Conservation (phyloP, 176 grass and related monocot species). For the Chloris gayana region DNA sequence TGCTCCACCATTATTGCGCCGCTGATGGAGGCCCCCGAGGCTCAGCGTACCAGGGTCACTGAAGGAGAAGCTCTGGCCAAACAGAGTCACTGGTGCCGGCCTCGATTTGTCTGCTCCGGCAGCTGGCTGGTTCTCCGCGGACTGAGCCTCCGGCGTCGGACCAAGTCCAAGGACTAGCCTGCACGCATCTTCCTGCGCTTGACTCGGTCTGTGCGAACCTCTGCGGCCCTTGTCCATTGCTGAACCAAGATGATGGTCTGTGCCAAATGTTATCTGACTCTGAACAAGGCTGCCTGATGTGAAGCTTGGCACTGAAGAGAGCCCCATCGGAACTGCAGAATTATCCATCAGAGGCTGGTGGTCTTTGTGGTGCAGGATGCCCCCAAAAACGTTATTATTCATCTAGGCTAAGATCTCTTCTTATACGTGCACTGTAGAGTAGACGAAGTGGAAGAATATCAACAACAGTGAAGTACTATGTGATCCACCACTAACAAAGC, state of each 20-base stretch:
- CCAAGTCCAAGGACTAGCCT: constrained; percentile 68
- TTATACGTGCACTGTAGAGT: constrained; percentile 36
- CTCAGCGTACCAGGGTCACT: constrained; percentile 46
- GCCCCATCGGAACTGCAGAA: constrained; percentile 24
- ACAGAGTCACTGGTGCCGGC: constrained; percentile 33
- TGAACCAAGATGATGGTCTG: constrained; percentile 25
- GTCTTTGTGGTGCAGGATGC: constrained; percentile 17
- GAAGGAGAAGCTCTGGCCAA: constrained; percentile 52
- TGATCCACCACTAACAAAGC: constrained; percentile 77
- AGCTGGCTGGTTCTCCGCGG: constrained; percentile 9
- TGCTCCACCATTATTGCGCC: neutral
- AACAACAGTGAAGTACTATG: constrained; percentile 42
- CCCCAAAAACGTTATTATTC: constrained; percentile 35
- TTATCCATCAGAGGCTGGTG: constrained; percentile 38
- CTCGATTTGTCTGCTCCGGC: constrained; percentile 27
- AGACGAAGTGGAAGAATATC: constrained; percentile 70
- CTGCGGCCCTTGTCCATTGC: constrained; percentile 16
- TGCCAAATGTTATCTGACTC: constrained; percentile 41
- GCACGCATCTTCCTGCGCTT: constrained; percentile 55
- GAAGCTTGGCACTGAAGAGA: constrained; percentile 28
- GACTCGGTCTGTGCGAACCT: constrained; percentile 8
- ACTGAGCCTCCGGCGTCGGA: constrained; percentile 28
- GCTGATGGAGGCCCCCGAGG: constrained; percentile 47
- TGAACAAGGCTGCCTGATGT: constrained; percentile 9
- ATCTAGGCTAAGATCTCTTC: constrained; percentile 22